These are phyloP conservation scores for Trichophyton verrucosum DNA, from an alignment of 2,329 filamentous ascomycete species.

Conservation along the genomic window DNA sequence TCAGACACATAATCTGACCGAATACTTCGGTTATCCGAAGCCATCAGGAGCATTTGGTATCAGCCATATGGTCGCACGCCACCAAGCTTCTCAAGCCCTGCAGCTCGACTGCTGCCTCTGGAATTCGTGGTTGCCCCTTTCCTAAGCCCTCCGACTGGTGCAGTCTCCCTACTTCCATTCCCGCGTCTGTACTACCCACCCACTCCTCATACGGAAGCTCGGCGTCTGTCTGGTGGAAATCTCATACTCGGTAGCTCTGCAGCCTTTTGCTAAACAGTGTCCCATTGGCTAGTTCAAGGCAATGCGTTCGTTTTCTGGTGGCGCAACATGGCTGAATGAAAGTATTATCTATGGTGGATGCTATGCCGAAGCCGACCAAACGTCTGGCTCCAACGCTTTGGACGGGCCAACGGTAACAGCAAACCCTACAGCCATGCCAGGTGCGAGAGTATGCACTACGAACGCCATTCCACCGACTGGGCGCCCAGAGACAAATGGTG, in stretches of 20 bases:
- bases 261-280: not conserved
- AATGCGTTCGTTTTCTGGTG: not conserved
- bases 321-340: not conserved
- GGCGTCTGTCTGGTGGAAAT: not conserved
- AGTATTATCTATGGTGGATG: not conserved
- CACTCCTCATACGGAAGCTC: not conserved
- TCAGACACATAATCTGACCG: conserved; percentile 1
- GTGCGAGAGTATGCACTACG: not conserved
- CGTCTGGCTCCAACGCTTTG: not conserved
- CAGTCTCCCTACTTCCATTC: not conserved
- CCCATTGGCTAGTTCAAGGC: not conserved
- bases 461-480: not conserved
- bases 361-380: not conserved
- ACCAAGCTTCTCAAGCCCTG: not conserved
- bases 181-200: not conserved
- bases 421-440: not conserved
- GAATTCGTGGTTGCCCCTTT: not conserved
- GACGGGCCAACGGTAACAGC: not conserved
- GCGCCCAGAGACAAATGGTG: not conserved
- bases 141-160: not conserved
- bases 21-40: conserved; percentile 3
- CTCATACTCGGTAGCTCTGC: too few species aligned
- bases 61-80: not conserved
- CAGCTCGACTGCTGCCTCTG: not conserved
- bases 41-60: not conserved